A percentile compares a stretch with the other conserved stretches of the same genome.
phyloP scores from a whole-genome alignment of 2,329 filamentous ascomycete genomes.

The Cordyceps militaris region DNA sequence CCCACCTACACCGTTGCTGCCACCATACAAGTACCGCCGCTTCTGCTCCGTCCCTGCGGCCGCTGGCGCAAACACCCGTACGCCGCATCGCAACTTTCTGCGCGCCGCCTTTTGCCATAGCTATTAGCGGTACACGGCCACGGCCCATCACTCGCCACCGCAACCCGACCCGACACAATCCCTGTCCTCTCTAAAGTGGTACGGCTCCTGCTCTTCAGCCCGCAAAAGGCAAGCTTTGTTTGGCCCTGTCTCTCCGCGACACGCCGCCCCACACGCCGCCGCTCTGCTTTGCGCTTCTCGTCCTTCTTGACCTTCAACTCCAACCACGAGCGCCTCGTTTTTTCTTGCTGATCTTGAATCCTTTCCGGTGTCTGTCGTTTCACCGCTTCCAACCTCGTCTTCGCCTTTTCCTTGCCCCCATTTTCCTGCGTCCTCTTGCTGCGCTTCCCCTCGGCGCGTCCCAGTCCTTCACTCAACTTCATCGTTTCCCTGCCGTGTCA shows the following conservation, averaged over 20 bases:
- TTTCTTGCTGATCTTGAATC: constrained; percentile 1
- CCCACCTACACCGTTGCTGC: background rate
- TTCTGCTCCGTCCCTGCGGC: constrained; percentile 4
- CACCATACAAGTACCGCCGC: constrained; percentile 6
- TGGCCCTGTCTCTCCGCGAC: constrained; percentile 7
- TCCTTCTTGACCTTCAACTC: background rate
- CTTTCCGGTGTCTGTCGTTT: constrained; percentile 1
- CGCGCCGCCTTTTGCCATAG: constrained; percentile 1
- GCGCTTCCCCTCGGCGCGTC: constrained; percentile 8
- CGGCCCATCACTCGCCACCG: constrained; percentile 3
- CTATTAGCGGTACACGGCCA: too few relatives aligned
- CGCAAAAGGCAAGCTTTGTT: constrained; percentile 10
- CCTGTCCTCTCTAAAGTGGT: constrained; percentile 2
- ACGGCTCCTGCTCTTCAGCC: constrained; percentile 9
- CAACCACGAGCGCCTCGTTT: constrained; percentile 7
- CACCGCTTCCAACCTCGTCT: background rate
- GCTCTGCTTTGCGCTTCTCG: constrained; percentile 8
- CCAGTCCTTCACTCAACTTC: constrained; percentile 1
- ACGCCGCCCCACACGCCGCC: constrained; percentile 7
- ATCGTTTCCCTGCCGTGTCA: constrained; percentile 7
- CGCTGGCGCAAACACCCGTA: constrained; percentile 10
- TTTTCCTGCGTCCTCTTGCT: background rate
- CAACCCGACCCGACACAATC: constrained; percentile 6
- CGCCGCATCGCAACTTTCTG: constrained; percentile 10
- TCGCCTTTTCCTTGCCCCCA: background rate